Evolutionary conservation across 1,139 yeast species (phyloP).

Genomic region (Scheffersomyces lignicola): DNA sequence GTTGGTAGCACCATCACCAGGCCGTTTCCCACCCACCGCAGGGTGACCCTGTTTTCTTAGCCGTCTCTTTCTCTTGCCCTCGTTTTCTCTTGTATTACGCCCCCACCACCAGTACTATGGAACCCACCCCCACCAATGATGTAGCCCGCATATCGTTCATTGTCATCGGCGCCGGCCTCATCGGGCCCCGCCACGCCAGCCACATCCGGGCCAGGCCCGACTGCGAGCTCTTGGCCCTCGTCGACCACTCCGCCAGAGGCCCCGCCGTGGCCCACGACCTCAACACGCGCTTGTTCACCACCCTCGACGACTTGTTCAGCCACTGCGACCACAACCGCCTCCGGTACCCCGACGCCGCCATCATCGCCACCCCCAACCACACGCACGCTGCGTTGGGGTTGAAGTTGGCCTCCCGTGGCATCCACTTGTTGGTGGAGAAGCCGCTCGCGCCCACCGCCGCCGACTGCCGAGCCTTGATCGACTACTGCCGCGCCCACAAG

Average conservation of each 20-base stretch:
- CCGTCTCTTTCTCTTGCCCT: not conserved
- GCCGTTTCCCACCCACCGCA: not conserved
- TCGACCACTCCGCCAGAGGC: constrained; percentile 42
- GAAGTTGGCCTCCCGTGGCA: constrained; percentile 34
- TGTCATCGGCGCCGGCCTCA: constrained; percentile 37
- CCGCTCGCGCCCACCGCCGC: constrained; percentile 40
- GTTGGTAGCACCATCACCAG: not conserved
- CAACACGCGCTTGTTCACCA: constrained; percentile 26
- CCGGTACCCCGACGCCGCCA: constrained; percentile 41
- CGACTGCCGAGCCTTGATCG: constrained; percentile 35
- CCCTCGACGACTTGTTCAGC: constrained; percentile 28
- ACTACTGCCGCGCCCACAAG: constrained; percentile 22
- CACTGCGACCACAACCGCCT: constrained; percentile 23
- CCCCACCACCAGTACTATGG: not conserved
- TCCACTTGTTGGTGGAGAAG: constrained; percentile 41
- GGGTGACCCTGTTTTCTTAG: not conserved
- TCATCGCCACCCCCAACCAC: constrained; percentile 45
- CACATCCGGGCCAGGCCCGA: constrained; percentile 29
- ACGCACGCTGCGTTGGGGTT: constrained; percentile 37
- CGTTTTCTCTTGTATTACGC: not conserved
- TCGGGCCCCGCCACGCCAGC: constrained; percentile 43
- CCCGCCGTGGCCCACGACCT: constrained; percentile 33
- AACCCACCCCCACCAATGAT: constrained; percentile 1
- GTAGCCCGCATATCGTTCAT: constrained; percentile 7
- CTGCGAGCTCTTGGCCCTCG: constrained; percentile 33